Evolutionary conservation across 2,329 filamentous ascomycete genomes (phyloP), one percentile per base, ranked within the genome.

Genomic region (Venturia oleaginea): DNA sequence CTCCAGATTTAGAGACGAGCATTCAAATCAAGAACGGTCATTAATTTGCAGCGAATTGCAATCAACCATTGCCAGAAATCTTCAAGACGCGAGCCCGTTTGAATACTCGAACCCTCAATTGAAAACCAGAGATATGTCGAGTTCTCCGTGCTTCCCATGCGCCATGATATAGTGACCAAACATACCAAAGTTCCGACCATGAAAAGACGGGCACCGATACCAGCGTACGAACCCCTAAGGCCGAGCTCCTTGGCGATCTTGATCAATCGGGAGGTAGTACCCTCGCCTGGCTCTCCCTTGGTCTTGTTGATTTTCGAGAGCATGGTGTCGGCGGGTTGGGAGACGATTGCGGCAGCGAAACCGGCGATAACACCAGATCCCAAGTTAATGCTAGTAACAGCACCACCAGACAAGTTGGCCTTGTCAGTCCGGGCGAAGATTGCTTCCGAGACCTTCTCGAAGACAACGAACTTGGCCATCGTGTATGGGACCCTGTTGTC

Each of bases 261-360:
- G 83, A 93, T 82, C 74, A 95, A 80, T 78, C 91, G 88, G 77
- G 81, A 84, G 75, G 84, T 84, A 72, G 89, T 94, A 74, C 91
- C 86, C 83, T 95, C 90, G 83, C 91, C 91, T 70, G 91, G 90
- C 67, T 86, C 82, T 80, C 90, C 91, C 83, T 91, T 87, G 80
- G 89, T 91, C 89, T 94, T 94, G 89, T 95, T 95, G 84, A 95
- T 94, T 86, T 93, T 94, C 81, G 85, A 89, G 69, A 95, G 87
- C 91, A 95, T 95, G 75, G 91, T 95, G 78, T 95, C 91, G 76
- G 91, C 91, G 71, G 91, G 91, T 82, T 95, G 91, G 68, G 91
- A 95, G 76, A 95, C 84, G 72, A 93, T 76, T 75, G 91, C 91
- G 72, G 91, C 91, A 72, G 90, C 91, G 81, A 95, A 91, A 83